A percentile compares a stretch with the other conserved stretches of the same genome.
Conservation (phyloP, 345 rosid species). For the Mercurialis annua region DNA sequence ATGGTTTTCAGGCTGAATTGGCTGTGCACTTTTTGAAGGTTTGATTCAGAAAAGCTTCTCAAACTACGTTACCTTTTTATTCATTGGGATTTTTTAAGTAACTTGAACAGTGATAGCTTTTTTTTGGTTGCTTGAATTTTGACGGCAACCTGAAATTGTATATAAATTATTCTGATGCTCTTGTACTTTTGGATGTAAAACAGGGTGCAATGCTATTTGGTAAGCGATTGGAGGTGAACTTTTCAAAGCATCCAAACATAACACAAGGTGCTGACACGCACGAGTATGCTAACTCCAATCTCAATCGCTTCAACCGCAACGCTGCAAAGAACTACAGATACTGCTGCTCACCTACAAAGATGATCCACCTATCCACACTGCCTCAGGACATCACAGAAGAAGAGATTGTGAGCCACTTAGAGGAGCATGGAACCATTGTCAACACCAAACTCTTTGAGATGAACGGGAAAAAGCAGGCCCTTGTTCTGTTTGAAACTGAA, state of each 20-base stretch:
- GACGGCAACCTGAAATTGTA: not conserved
- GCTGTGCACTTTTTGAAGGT: slow-evolving; percentile 98
- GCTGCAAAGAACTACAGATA: slow-evolving; percentile 96
- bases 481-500: slow-evolving; percentile 73
- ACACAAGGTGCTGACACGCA: slow-evolving; percentile 87
- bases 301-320: slow-evolving; percentile 92
- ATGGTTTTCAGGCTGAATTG: slow-evolving; percentile 95
- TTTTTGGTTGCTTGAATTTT: not conserved
- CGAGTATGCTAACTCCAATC: slow-evolving; percentile 74
- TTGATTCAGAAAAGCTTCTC: slow-evolving; percentile 10
- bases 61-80: not conserved
- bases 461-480: slow-evolving; percentile 93
- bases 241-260: slow-evolving; percentile 83
- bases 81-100: not conserved
- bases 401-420: slow-evolving; percentile 67
- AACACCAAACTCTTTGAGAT: slow-evolving; percentile 84
- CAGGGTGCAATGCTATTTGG: slow-evolving; percentile 95
- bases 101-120: not conserved
- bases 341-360: slow-evolving; percentile 98
- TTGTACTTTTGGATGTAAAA: slow-evolving; percentile 8
- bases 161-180: not conserved
- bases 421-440: slow-evolving; percentile 65
- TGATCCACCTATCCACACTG: slow-evolving; percentile 85
- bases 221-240: slow-evolving; percentile 88
- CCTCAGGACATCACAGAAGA: slow-evolving; percentile 86